Evolutionary conservation across 805 yeast genomes (phyloP).

Genomic region (Pichia membranifaciens): DNA sequence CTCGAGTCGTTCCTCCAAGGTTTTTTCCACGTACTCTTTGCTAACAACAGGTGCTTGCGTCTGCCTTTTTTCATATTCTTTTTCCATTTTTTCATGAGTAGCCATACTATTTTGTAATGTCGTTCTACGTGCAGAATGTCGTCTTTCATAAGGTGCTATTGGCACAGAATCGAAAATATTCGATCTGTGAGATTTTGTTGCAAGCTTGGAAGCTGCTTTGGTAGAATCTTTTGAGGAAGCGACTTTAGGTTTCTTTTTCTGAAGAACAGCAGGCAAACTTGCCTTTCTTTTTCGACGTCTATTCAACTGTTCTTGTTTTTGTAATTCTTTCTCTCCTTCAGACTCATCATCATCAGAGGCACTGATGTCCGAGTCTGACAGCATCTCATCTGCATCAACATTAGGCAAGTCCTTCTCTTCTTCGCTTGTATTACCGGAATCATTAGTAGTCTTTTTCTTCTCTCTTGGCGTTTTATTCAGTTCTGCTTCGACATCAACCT

Average conservation of each 20-base stretch:
- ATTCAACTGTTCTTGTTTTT: constrained; percentile 26
- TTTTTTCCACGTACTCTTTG: constrained; percentile 41
- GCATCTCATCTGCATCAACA: constrained; percentile 31
- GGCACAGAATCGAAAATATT: neutral
- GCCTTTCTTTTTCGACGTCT: constrained; percentile 42
- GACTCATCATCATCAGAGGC: constrained; percentile 55
- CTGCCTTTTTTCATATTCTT: constrained; percentile 54
- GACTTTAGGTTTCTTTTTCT: constrained; percentile 16
- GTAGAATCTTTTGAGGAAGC: too few relatives aligned
- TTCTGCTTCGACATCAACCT: neutral
- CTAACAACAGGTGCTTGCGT: constrained; percentile 21
- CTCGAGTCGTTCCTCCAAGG: constrained; percentile 67
- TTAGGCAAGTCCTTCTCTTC: constrained; percentile 23
- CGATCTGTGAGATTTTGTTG: neutral
- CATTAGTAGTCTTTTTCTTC: constrained; percentile 23
- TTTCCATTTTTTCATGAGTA: constrained; percentile 65
- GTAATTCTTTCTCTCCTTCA: constrained; percentile 36
- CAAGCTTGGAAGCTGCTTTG: too few relatives aligned
- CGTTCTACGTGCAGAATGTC: constrained; percentile 72
- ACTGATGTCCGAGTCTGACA: constrained; percentile 50
- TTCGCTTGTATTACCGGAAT: constrained; percentile 18
- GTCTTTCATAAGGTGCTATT: constrained; percentile 43
- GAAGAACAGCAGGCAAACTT: constrained; percentile 21
- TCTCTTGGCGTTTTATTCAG: neutral
- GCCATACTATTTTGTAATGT: constrained; percentile 74